phyloP scores from a whole-genome alignment of 495 filamentous ascomycete genomes.

The Halenospora varia region DNA sequence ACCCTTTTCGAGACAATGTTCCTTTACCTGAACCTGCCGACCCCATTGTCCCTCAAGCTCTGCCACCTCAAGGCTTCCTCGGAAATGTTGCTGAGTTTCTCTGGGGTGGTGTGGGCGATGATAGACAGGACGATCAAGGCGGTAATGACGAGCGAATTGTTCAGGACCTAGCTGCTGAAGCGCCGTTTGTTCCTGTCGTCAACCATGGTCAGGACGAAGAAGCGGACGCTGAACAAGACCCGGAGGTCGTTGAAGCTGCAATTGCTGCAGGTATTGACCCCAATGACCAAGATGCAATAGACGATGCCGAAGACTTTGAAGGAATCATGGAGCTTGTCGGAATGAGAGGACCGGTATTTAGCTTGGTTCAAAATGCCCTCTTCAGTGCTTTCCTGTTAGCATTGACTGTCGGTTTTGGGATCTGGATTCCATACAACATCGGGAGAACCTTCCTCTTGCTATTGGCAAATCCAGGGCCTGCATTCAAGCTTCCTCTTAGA shows the following conservation, averaged over 20 bases:
- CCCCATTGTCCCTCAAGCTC: conserved; percentile 8
- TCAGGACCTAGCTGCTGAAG: conserved; percentile 53
- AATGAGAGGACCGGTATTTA: conserved; percentile 88
- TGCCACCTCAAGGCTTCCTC: conserved; percentile 18
- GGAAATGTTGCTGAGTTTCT: conserved; percentile 47
- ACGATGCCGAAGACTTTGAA: conserved; percentile 96
- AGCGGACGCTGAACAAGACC: conserved; percentile 28
- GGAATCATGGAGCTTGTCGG: conserved; percentile 94
- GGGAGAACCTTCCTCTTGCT: conserved; percentile 79
- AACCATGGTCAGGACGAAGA: conserved; percentile 27
- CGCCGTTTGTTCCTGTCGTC: conserved; percentile 56
- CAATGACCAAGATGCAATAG: conserved; percentile 57
- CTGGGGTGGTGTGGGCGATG: conserved; percentile 53
- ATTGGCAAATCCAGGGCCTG: conserved; percentile 69
- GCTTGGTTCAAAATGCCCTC: conserved; percentile 87
- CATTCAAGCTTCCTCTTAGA: conserved; percentile 66
- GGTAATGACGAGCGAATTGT: conserved; percentile 56
- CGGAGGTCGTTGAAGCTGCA: conserved; percentile 25
- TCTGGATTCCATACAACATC: conserved; percentile 88
- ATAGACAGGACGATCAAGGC: conserved; percentile 30
- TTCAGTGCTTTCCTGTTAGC: conserved; percentile 90
- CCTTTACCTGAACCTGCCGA: conserved; percentile 10
- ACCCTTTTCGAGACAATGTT: conserved; percentile 14
- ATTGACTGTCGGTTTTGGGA: conserved; percentile 73
- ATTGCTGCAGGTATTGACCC: conserved; percentile 37